Percentiles rank a stretch among this genome's conserved stretches.
Evolutionary conservation across 2,329 filamentous ascomycete genomes (phyloP).

Genomic region (Bimuria novae-zelandiae): DNA sequence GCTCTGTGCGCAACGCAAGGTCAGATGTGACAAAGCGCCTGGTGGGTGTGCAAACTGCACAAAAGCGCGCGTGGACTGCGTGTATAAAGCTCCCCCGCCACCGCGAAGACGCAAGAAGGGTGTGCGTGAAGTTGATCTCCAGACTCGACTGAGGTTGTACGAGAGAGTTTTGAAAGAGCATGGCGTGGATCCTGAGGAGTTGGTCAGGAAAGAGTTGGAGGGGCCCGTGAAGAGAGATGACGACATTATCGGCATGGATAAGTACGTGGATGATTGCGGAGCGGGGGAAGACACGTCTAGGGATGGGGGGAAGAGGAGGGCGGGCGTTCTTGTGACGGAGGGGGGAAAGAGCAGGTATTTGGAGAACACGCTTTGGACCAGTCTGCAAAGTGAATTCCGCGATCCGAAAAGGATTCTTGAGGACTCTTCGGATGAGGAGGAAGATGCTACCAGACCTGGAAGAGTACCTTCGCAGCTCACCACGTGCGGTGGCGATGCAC

Average conservation of each 20-base stretch:
- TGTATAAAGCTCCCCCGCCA: conserved; percentile 41
- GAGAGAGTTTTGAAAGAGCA: conserved; percentile 35
- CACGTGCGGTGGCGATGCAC: conserved; percentile 19
- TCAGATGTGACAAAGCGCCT: conserved; percentile 37
- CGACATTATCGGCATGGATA: conserved; percentile 7
- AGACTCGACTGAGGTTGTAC: conserved; percentile 33
- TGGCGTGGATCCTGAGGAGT: conserved; percentile 32
- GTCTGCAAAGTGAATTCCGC: conserved; percentile 35
- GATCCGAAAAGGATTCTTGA: conserved; percentile 34
- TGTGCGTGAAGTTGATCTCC: conserved; percentile 27
- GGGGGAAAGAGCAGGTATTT: conserved; percentile 38
- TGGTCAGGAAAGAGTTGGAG: conserved; percentile 21
- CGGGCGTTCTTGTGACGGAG: conserved; percentile 30
- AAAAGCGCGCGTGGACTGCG: conserved; percentile 35
- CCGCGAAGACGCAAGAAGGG: conserved; percentile 36
- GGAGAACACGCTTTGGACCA: conserved; percentile 41
- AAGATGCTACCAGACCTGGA: not conserved
- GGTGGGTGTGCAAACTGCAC: conserved; percentile 38
- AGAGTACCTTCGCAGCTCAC: conserved; percentile 8
- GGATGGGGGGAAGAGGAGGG: not conserved
- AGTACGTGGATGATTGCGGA: conserved; percentile 2
- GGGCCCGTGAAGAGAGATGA: not conserved
- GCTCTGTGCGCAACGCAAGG: conserved; percentile 41
- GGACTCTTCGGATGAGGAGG: conserved; percentile 33
- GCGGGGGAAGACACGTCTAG: not conserved